Evolutionary conservation across 2,329 filamentous ascomycete species (phyloP), one percentile per base, ranked within the genome.

Genomic region (Orbilia ellipsospora): DNA sequence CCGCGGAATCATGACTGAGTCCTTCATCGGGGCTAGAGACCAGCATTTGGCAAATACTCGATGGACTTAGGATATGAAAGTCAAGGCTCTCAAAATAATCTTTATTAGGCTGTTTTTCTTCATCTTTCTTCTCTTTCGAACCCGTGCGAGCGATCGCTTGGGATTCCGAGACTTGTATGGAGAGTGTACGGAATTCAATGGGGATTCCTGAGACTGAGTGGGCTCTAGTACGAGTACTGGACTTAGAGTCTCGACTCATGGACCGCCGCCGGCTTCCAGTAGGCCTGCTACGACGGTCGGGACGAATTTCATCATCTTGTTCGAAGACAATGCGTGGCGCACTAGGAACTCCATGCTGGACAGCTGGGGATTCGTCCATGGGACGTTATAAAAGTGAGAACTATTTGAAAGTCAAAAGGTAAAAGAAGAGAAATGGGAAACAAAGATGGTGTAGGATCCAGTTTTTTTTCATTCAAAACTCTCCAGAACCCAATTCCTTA

Each of bases 21-120:
- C 84, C 84, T 1, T 79, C 51, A 5, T 79, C 78, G 8, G 77
- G 69, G 44, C 79, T 78, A 0, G 84, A 82, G 40, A 83, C 83
- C 66, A 84, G 81, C 75, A 83, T 82, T 68, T 84, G 82, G 63
- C 81, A 83, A 20, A 84, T 64, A 60, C 82, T 81, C 26, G 81
- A 80, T 2, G 76, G 64, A 18, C 79, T 73, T 12, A 84, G 81
- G 61, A 82, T 79, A 72, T 85, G 83, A 59, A 81, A 84, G 40
- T 80, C 80, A 42, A 84, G 79, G 68, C 81, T 82, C 57, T 82
- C 78, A 74, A 85, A 84, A 80, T 84, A 86, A 66, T 86, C 83
- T 31, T 56, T 56, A 12, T 56, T 56, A 10, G 52, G 52, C 5
- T 31, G 52, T 16, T 56, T 56, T 23, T 84, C 80, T 44, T 84